phyloP scores from a whole-genome alignment of 371 early-diverging fungal genomes.

The Dinochytrium kinnereticum region DNA sequence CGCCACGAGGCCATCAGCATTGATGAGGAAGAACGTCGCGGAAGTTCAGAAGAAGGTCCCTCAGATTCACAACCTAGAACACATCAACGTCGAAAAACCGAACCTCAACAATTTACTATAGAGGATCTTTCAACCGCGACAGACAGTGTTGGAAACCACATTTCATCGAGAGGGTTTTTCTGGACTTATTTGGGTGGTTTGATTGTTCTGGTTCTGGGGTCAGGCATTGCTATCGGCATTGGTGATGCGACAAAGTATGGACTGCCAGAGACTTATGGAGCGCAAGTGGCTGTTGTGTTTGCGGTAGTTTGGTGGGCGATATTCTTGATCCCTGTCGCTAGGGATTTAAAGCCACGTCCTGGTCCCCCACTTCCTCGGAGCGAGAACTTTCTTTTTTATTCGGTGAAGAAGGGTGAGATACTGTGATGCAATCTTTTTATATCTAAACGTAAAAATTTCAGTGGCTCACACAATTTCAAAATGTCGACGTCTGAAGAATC shows the following conservation, averaged over 20 bases:
- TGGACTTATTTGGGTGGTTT: slow-evolving; percentile 55
- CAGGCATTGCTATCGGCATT: slow-evolving; percentile 49
- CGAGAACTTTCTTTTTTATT: slow-evolving; percentile 52
- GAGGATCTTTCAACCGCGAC: background rate
- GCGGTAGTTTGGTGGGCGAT: slow-evolving; percentile 61
- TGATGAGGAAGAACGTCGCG: background rate
- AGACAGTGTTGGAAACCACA: slow-evolving; percentile 49
- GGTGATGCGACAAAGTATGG: slow-evolving; percentile 18
- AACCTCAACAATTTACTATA: background rate
- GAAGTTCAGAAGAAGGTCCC: no score
- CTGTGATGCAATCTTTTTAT: background rate
- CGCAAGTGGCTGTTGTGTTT: slow-evolving; percentile 60
- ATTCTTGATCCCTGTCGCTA: slow-evolving; percentile 35
- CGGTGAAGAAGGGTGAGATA: slow-evolving; percentile 50
- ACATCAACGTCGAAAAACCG: slow-evolving; percentile 3
- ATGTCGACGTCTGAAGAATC: slow-evolving; percentile 30
- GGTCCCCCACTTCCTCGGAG: slow-evolving; percentile 62
- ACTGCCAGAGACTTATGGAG: slow-evolving; percentile 40
- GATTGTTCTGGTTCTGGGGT: slow-evolving; percentile 49
- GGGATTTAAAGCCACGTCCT: slow-evolving; percentile 54
- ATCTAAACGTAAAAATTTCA: background rate
- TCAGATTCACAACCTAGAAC: no score
- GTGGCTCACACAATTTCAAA: slow-evolving; percentile 29
- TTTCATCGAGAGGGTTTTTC: slow-evolving; percentile 58
- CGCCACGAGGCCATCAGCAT: no score